Evolutionary conservation across 352 stramenopile genomes (phyloP), one percentile per base, ranked within the genome.

Genomic region (Pythium graminicola): DNA sequence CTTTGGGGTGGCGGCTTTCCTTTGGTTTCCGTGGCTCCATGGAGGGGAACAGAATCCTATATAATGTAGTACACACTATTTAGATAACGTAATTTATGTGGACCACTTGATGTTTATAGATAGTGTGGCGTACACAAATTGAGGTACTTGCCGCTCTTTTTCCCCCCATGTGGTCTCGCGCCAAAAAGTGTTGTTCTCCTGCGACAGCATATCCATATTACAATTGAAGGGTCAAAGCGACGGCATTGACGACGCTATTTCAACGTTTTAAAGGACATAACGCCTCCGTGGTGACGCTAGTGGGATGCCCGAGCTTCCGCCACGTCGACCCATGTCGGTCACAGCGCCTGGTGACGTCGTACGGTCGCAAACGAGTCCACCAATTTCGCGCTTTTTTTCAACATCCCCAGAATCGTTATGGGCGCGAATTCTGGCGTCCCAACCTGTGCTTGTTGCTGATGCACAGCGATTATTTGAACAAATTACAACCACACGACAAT

Each of bases 401-500:
- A 32, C 60, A 28, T 57, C 60, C 17, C 49, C 60, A n/a, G 52
- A 57, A 45, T 68, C 60, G 50, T 45, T 68, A 20, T 68, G 60
- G 60, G 51, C 51, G 5, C 29, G 10, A 14, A 54, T 68, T 26
- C 26, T 16, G 22, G 33, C 19, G 14, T 47, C 46, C 10, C 50
- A 68, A 35, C 54, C 60, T 13, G 32, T 32, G 54, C 54, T 68
- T n/a, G 50, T 68, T 11, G 33, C 33, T 0, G 45, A 57, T 24
- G 60, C 60, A 17, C 60, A 68, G 50, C 26, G n/a, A 17, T 54
- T 68, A 16, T 68, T 58, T 38, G 60, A 68, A 20, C 60, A 69
- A 35, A 69, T 69, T 55, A 64, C 61, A n/a, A 26, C 58, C 22
- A 55, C 61, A n/a, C 61, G 61, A n/a, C 61, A 69, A 51, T 48